Conservation (phyloP, 805 yeast species). For the Wickerhamomyces subpelliculosus region DNA sequence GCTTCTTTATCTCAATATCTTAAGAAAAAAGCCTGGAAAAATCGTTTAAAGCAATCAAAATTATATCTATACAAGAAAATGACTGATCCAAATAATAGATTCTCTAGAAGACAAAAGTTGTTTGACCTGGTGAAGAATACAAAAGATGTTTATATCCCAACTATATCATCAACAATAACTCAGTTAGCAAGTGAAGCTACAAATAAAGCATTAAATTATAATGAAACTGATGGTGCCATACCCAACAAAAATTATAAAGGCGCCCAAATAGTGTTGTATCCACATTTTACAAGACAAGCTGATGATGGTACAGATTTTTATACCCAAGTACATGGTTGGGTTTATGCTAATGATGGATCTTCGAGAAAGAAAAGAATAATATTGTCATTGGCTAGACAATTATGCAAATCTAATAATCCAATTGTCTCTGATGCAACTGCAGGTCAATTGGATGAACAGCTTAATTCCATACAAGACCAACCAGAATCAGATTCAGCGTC, state of each 20-base stretch:
- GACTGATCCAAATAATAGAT: background rate
- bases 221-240: constrained; percentile 3
- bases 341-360: constrained; percentile 60
- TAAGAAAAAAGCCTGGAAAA: background rate
- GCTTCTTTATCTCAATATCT: background rate
- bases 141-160: constrained; percentile 51
- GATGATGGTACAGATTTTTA: constrained; percentile 32
- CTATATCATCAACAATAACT: constrained; percentile 38
- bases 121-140: constrained; percentile 47
- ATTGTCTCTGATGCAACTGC: constrained; percentile 18
- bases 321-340: constrained; percentile 67
- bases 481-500: constrained; percentile 21
- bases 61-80: background rate
- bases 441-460: constrained; percentile 30
- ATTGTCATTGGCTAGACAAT: constrained; percentile 60
- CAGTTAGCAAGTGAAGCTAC: constrained; percentile 42
- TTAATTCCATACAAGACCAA: constrained; percentile 20
- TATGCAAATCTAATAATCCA: constrained; percentile 36
- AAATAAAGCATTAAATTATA: constrained; percentile 14
- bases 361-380: constrained; percentile 66
- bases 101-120: constrained; percentile 37
- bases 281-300: constrained; percentile 41
- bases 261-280: constrained; percentile 54
- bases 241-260: constrained; percentile 33
- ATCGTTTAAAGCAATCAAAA: background rate